Evolutionary conservation across 176 grass and related monocot species (phyloP).

Genomic region (Phyllostachys edulis): DNA sequence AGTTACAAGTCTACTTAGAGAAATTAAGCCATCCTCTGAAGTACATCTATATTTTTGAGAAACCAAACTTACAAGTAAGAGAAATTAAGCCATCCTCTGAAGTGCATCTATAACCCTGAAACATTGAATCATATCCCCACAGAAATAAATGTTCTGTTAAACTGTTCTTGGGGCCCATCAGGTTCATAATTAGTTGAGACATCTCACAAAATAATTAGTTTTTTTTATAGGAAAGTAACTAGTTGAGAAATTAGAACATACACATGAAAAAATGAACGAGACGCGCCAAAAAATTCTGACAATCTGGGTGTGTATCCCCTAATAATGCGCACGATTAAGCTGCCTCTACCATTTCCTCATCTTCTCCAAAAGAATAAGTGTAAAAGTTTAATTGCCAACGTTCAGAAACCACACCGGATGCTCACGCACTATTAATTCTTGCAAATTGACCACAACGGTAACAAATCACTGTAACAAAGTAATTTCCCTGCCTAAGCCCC

Average conservation of each 20-base stretch:
- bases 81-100: neutral
- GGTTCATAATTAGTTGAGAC: neutral
- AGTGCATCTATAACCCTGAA: neutral
- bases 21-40: neutral
- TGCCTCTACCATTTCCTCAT: slow-evolving; percentile 5
- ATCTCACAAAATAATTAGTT: neutral
- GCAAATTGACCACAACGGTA: slow-evolving; percentile 22
- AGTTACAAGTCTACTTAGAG: neutral
- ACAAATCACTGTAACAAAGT: slow-evolving; percentile 24
- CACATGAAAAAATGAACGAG: slow-evolving; percentile 1
- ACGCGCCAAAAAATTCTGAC: neutral
- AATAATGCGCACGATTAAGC: neutral
- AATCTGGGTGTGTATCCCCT: neutral
- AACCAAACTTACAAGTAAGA: neutral
- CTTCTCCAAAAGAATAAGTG: neutral
- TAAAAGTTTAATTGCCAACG: slow-evolving; percentile 8
- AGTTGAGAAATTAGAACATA: neutral
- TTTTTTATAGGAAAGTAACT: neutral
- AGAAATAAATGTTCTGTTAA: neutral
- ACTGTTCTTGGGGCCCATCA: neutral
- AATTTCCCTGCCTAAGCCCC: neutral
- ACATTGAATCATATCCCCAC: neutral
- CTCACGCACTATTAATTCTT: neutral
- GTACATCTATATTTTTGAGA: neutral
- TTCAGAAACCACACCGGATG: neutral